Base-by-base conservation (phyloP, 352 stramenopile genomes). In the Blastocystis sp. region DNA sequence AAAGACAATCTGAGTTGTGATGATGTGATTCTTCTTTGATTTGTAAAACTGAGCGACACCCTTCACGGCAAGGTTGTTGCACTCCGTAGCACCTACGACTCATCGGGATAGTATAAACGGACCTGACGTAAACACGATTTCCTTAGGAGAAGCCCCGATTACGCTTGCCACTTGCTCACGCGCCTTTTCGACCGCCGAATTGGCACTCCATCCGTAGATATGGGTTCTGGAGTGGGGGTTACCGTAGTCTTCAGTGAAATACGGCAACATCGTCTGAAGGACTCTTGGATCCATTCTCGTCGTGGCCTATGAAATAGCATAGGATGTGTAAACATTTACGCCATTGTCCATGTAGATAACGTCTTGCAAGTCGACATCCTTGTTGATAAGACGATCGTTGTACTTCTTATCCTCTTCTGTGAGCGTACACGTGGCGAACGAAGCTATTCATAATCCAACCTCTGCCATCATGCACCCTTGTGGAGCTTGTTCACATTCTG, bases 201-300 rank as follows among this genome's bases (percentile, higher is more conserved):
- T 95, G 34, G 95, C 92, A 84, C 98, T 95, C 96, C 96, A 99
- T 27, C 96, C 96, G 88, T 97, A 99, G 63, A 92, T 89, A 91
- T 99, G 96, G 21, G 96, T 99, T 8, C 94, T 94, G 84, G 95
- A 98, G 90, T 99, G 96, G 49, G 96, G 96, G 90, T 99, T 99
- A 69, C 96, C 96, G 87, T 96, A 98, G 36, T 90, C 46, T 78
- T 92, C 92, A 87, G 95, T 96, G 92, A 98, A 95, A 88, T 94
- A 97, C 42, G 96, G 94, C 89, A 98, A 89, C 96, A 99, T 99
- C 36, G 94, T 93, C 89, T 99, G 96, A 49, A 99, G 88, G 21
- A 98, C 96, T 72, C 96, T 93, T 53, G 96, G 96, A 89, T 99
- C 96, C 90, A 98, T 91, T 7, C 95, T 94, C 61, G 96, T 97